A percentile compares a stretch with the other conserved stretches of the same genome.
phyloP scores from a whole-genome alignment of 371 early-diverging fungal genomes.

The Blakeslea trispora region DNA sequence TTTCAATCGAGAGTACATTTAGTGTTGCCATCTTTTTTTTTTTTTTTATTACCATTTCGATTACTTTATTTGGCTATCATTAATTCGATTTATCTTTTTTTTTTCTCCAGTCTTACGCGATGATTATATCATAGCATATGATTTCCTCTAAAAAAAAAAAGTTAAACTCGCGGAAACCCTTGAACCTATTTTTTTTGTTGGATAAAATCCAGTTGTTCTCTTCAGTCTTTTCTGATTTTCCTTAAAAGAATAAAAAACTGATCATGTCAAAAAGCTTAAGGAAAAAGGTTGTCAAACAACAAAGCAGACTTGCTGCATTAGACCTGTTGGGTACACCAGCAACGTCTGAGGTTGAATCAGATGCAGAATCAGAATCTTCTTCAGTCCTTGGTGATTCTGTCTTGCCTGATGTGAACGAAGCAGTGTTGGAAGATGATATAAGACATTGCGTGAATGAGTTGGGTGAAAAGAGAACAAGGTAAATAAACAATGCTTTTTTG shows the following conservation, averaged over 20 bases:
- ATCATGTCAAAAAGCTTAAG: conserved; percentile 13
- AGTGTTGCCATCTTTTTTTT: too few species aligned
- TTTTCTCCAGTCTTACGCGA: neutral
- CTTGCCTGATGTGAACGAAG: neutral
- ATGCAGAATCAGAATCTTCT: conserved; percentile 6
- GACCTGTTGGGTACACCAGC: conserved; percentile 9
- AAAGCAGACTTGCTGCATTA: conserved; percentile 9
- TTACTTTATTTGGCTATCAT: too few species aligned
- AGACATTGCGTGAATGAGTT: conserved; percentile 10
- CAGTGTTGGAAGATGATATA: conserved; percentile 4
- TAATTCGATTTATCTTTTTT: too few species aligned
- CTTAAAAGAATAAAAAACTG: too few species aligned
- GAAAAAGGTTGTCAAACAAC: conserved; percentile 12
- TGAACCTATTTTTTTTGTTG: conserved; percentile 10
- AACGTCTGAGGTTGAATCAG: conserved; percentile 4
- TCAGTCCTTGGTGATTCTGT: conserved; percentile 3
- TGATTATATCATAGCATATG: neutral
- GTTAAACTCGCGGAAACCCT: neutral
- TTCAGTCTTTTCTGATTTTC: neutral
- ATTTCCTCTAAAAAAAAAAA: too few species aligned
- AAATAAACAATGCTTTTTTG: neutral
- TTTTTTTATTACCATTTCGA: too few species aligned
- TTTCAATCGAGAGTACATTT: too few species aligned
- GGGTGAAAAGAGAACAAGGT: conserved; percentile 8
- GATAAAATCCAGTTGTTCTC: neutral